Evolutionary conservation across 2,329 filamentous ascomycete species (phyloP), one percentile per base, ranked within the genome.

Genomic region (Diaporthe citrichinensis): DNA sequence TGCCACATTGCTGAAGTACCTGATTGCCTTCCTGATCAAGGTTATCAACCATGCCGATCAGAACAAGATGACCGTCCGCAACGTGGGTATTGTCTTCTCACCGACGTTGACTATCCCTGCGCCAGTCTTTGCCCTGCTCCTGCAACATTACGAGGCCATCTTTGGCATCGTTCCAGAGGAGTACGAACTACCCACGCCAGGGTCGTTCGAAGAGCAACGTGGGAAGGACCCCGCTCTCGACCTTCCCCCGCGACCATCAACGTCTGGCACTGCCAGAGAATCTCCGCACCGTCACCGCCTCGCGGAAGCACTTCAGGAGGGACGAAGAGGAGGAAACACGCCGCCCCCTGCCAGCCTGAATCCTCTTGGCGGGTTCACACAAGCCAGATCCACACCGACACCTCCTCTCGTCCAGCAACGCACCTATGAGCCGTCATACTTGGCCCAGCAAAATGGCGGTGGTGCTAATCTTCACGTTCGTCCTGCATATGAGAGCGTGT

Each of bases 41-140:
- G 96, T 99, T 80, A 95, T 98, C 81, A 95, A 97, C 84, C 95
- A 98, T 80, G 89, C 95, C 9, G 93, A 94, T 79, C 88, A 94
- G 77, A 99, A 99, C 87, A 98, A 98, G 88, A 99, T 99, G 97
- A 98, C 94, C 15, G 94, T 98, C 72, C 93, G 96, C 78, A 99
- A 99, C 81, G 95, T 99, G 73, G 96, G 97, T 78, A 98, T 99
- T 80, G 96, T 99, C 74, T 99, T 99, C 84, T 98, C 97, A 23
- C 97, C 97, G 0, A 98, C 97, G 0, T 89, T 99, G 72, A 98
- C 98, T 83, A 98, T 99, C 58, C 96, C 97, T 0, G 95, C 95
- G 0, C 96, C 96, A 0, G 93, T 99, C 15, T 98, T 99, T 83
- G 95, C 96, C 4, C 90, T 97, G 83, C 97, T 99, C 84, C 88